Base-by-base conservation (phyloP, 208 protist species). In the Leptomonas seymouri region DNA sequence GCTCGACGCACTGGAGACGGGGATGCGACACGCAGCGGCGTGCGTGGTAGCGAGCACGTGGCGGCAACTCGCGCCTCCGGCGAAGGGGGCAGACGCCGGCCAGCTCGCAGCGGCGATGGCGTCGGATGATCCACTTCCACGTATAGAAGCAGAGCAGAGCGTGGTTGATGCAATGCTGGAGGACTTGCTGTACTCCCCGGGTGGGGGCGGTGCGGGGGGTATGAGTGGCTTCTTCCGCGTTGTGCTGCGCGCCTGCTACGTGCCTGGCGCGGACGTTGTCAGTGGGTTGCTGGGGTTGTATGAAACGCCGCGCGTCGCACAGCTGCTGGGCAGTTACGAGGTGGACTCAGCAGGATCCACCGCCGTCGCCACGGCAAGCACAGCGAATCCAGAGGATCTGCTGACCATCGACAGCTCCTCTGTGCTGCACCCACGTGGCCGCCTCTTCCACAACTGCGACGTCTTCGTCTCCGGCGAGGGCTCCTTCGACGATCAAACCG, bases 221-320 rank as follows among this genome's bases (percentile, higher is more conserved):
- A 94, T 92, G 84, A 87, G 84, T 45, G 86, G 89, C 16, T 90
- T 91, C 53, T 91, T 92, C 41, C 76, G 78, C 20, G 86, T 83
- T 41, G 18, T 94, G 0, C 67, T 92, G 31, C 30, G 53, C n/a
- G 83, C 86, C 3, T 41, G 54, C 25, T 91, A 77, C 46, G 69
- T 85, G 57, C 67, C 78, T 1, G 89, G 89, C 15, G 74, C 89
- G 0, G 89, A 94, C 58, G 61, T 81, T 57, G 86, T 92, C 8
- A 84, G 77, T 21, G 80, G 67, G 41, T 63, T 90, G 23, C 66
- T 88, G 11, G 73, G 67, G 2, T 53, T 90, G 20, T 69, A 71
- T 18, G 65, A 71, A 15, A 73, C 59, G 3, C 57, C 48, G 28
- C 36, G 21, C 31, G 64, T 67, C 3, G 39, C 55, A n/a, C 44